Evolutionary conservation across 805 yeast species (phyloP).

Genomic region (Millerozyma acaciae): DNA sequence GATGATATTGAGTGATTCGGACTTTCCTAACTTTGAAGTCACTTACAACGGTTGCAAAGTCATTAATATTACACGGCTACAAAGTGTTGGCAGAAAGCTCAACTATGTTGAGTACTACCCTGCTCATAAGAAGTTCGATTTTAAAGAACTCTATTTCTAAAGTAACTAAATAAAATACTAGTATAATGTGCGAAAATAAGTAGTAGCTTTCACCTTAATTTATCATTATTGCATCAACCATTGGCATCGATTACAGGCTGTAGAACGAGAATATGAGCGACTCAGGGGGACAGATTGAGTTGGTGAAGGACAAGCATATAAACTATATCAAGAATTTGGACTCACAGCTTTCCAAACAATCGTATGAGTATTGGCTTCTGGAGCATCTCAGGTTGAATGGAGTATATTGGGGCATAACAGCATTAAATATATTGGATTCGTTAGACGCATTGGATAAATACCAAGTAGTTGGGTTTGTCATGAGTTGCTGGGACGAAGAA

Average conservation of each 20-base stretch:
- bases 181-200: no score
- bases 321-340: constrained; percentile 34
- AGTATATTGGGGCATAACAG: constrained; percentile 90
- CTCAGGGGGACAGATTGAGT: no score
- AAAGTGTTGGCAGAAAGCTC: constrained; percentile 34
- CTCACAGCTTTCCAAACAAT: constrained; percentile 35
- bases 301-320: constrained; percentile 26
- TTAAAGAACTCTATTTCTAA: constrained; percentile 42
- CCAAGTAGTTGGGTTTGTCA: constrained; percentile 66
- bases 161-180: no score
- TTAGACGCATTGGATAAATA: constrained; percentile 51
- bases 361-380: constrained; percentile 78
- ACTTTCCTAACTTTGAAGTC: constrained; percentile 68
- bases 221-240: no score
- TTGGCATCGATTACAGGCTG: no score
- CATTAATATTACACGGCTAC: constrained; percentile 64
- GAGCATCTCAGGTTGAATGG: constrained; percentile 92
- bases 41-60: constrained; percentile 81
- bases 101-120: constrained; percentile 76
- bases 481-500: constrained; percentile 54
- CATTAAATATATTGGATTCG: constrained; percentile 58
- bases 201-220: no score
- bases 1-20: constrained; percentile 60
- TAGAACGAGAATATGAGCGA: no score
- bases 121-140: constrained; percentile 46